Base-by-base conservation (phyloP, 805 yeast species). In the Candida chilensis region DNA sequence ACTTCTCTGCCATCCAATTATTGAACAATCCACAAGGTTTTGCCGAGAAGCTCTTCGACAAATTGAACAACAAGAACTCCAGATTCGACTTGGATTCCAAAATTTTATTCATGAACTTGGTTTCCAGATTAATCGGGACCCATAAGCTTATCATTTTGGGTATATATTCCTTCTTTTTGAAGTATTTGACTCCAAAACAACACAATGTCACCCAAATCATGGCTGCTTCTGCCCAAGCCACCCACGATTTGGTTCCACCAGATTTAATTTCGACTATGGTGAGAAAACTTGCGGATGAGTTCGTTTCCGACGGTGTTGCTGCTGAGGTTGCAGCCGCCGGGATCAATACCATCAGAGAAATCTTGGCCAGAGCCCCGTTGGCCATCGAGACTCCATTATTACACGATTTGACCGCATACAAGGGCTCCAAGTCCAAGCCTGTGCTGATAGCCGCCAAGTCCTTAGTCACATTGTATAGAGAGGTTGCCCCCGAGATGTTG, bases 251-350 rank as follows among this genome's bases (percentile, higher is more conserved):
- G 46, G 96, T 92, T 5, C 99, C 99, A 16, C 98, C 99, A 5
- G 99, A 92, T 52, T 74, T 78, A 11, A 71, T 92, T 36, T 63
- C 70, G 27, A 78, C 79, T 30, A 76, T 92, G 42, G 78, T 92
- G 7, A 74, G 95, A 34, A 92, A 90, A 50, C 77, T 92, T 40
- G 97, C 98, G 1, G 94, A 92, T 57, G 98, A 92, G 57, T 92
- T 92, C 47, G 96, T 92, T 16, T 82, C 95, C 41, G 97, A 92
- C 49, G 99, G 99, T 67, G 98, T 92, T 24, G 87, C 96, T 11
- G 78, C 95, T 20, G 96, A 92, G 57, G 99, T 88, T 32, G 96
- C 96, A 4, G 87, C 96, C 31, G 97, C 97, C 4, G 99, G 99
- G 47, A 69, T 92, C 41, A 92, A 92, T 55, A 84, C 97, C 3